Conservation (phyloP, 1,139 yeast genomes). For the Debaryomyces psychrophilus region DNA sequence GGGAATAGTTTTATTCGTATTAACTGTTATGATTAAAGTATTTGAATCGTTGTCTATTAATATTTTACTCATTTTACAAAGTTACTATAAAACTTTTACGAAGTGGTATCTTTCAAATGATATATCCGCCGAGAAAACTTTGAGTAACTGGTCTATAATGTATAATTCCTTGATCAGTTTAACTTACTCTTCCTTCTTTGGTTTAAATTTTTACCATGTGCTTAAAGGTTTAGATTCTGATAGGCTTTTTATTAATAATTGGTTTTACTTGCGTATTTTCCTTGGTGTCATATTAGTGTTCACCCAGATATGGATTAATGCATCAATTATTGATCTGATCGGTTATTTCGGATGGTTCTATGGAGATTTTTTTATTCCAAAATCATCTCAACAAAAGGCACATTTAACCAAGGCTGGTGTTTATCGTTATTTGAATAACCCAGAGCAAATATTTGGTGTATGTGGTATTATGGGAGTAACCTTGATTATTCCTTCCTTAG, state of each 20-base stretch:
- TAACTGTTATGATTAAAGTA: conserved; percentile 55
- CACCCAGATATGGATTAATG: conserved; percentile 73
- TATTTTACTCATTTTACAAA: conserved; percentile 59
- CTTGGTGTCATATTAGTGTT: conserved; percentile 56
- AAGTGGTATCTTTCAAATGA: conserved; percentile 69
- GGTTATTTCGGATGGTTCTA: conserved; percentile 91
- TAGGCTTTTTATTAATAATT: conserved; percentile 33
- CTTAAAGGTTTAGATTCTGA: conserved; percentile 24
- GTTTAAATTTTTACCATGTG: conserved; percentile 39
- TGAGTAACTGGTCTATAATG: conserved; percentile 74
- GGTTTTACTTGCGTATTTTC: conserved; percentile 60
- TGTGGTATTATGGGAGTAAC: conserved; percentile 85
- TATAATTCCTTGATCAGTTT: conserved; percentile 58
- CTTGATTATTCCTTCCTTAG: conserved; percentile 60
- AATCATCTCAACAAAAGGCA: conserved; percentile 38
- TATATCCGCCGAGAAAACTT: conserved; percentile 67
- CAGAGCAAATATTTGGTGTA: conserved; percentile 80
- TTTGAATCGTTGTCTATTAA: conserved; percentile 59
- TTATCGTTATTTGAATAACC: conserved; percentile 81
- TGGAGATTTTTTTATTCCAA: conserved; percentile 81
- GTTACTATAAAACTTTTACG: conserved; percentile 66
- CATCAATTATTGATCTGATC: conserved; percentile 70
- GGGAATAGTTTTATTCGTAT: conserved; percentile 39
- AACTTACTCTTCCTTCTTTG: conserved; percentile 50
- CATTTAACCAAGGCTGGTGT: conserved; percentile 80